Percentiles rank a stretch among this genome's conserved stretches.
Evolutionary conservation across 345 rosid genomes (phyloP).

Genomic region (Lepidium sativum): DNA sequence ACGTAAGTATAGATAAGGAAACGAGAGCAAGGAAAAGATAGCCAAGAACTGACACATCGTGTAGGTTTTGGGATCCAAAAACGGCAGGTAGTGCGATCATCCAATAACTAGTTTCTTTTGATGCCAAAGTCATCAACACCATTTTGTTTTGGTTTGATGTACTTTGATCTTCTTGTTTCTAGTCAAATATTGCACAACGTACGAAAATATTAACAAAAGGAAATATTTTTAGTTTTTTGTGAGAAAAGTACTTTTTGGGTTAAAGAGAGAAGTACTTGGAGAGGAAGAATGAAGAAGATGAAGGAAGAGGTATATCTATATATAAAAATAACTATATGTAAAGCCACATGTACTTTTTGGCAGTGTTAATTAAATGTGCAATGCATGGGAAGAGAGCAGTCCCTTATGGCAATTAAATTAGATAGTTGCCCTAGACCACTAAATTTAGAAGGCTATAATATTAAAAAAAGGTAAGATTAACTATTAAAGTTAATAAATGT

Average conservation of each 20-base stretch:
- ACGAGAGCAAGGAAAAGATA: conserved; percentile 34
- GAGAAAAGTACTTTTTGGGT: neutral
- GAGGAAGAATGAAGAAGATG: conserved; percentile 17
- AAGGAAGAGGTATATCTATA: conserved; percentile 9
- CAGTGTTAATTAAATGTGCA: conserved; percentile 27
- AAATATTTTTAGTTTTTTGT: neutral
- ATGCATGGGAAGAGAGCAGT: conserved; percentile 31
- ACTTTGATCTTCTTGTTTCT: conserved; percentile 12
- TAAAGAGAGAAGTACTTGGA: no score
- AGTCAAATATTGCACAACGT: neutral
- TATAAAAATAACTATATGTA: no score
- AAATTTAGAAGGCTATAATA: no score
- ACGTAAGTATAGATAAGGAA: conserved; percentile 36
- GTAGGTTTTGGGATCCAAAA: conserved; percentile 31
- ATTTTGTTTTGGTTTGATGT: neutral
- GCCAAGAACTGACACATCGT: conserved; percentile 24
- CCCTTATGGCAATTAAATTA: no score
- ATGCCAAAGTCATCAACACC: conserved; percentile 26
- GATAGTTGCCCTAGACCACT: no score
- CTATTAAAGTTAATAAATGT: no score
- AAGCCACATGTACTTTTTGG: conserved; percentile 25
- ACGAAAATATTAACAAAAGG: neutral
- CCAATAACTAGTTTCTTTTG: conserved; percentile 53
- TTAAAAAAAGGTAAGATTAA: no score
- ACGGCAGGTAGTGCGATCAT: conserved; percentile 52